Conservation (phyloP, 371 early-diverging fungal species). For the Nematocida sp. region DNA sequence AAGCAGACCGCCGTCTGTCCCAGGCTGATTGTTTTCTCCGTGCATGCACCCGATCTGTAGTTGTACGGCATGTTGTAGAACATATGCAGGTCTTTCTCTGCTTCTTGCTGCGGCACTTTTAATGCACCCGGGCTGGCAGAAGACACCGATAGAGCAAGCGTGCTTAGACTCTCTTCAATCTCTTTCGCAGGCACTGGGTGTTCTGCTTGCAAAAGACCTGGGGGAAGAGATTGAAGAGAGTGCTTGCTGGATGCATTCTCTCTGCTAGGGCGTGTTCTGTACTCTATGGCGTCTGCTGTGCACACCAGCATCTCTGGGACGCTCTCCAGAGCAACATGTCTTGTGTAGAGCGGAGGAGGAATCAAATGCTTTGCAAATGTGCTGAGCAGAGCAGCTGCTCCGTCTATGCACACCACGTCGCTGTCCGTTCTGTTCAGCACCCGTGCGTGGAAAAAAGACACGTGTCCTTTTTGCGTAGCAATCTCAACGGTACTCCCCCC, state of each 20-base stretch:
- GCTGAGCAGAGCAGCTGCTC: constrained; percentile 2
- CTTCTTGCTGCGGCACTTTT: no score
- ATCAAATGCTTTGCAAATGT: neutral
- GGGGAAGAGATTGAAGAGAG: neutral
- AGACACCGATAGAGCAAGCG: no score
- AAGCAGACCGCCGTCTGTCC: neutral
- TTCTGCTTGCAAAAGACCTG: neutral
- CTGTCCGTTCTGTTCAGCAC: constrained; percentile 15
- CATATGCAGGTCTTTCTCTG: no score
- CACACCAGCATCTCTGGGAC: no score
- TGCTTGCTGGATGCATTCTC: neutral
- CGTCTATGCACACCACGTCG: constrained; percentile 35
- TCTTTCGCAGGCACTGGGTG: no score
- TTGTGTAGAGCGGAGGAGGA: constrained; percentile 28
- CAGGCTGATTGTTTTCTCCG: neutral
- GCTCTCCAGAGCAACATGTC: neutral
- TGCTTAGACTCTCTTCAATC: no score
- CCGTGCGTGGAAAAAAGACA: neutral
- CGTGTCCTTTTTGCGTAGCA: neutral
- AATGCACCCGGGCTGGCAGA: no score
- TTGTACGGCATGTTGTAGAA: no score
- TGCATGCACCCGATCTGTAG: neutral
- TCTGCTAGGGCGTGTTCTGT: no score
- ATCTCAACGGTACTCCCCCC: neutral
- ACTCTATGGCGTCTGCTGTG: no score